phyloP scores from a whole-genome alignment of 305 asterid species.

The Fraxinus paxiana region DNA sequence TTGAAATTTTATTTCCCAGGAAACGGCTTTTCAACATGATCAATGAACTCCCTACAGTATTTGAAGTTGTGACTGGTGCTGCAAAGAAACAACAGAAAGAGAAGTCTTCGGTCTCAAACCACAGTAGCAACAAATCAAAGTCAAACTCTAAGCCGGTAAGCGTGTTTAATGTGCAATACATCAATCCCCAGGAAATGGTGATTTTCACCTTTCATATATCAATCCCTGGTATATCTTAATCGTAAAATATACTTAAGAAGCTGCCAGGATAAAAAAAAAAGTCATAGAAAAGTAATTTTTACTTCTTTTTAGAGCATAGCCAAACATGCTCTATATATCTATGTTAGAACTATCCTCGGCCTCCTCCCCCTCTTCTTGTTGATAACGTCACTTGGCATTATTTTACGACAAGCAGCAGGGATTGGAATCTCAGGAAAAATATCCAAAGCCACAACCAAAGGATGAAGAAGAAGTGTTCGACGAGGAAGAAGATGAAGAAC shows the following conservation, averaged over 20 bases:
- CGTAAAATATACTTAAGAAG: background rate
- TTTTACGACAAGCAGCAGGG: conserved; percentile 28
- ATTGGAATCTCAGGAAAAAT: conserved; percentile 24
- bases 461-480: conserved; percentile 31
- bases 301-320: background rate
- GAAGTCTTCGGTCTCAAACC: conserved; percentile 30
- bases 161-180: background rate
- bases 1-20: conserved; percentile 33
- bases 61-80: conserved; percentile 43
- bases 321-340: conserved; percentile 18
- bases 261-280: background rate
- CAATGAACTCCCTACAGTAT: conserved; percentile 42
- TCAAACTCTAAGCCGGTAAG: conserved; percentile 21
- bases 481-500: conserved; percentile 39
- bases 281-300: background rate
- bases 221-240: background rate
- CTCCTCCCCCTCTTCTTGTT: background rate
- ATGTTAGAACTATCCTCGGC: background rate
- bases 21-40: conserved; percentile 42
- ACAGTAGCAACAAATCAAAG: conserved; percentile 32
- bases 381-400: background rate
- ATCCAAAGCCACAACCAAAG: conserved; percentile 24
- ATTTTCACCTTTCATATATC: background rate
- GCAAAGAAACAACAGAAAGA: conserved; percentile 38
- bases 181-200: background rate